phyloP scores from a whole-genome alignment of 331 rosid genomes.

The Malus hybrid region DNA sequence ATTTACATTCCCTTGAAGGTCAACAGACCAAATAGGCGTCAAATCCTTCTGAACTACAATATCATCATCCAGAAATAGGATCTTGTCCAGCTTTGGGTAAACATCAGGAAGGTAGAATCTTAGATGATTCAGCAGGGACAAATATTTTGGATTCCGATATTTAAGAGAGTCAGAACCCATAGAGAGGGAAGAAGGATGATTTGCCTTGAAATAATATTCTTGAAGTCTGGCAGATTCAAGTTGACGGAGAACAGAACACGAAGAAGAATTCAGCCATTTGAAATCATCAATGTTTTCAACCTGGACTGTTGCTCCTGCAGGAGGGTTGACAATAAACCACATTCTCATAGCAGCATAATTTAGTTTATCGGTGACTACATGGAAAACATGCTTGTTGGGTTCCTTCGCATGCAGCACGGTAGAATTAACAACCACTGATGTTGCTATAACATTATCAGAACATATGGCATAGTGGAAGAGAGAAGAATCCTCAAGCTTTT shows the following conservation, averaged over 20 bases:
- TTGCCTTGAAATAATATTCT: constrained; percentile 93
- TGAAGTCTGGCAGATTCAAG: constrained; percentile 86
- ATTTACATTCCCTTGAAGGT: constrained; percentile 84
- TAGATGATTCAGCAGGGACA: constrained; percentile 89
- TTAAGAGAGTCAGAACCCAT: constrained; percentile 77
- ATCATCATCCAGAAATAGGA: constrained; percentile 92
- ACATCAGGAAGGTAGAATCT: constrained; percentile 95
- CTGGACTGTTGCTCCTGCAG: constrained; percentile 59
- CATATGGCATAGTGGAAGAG: constrained; percentile 88
- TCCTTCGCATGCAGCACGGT: constrained; percentile 76
- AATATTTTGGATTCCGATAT: constrained; percentile 89
- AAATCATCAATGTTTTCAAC: constrained; percentile 87
- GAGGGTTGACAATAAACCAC: constrained; percentile 91
- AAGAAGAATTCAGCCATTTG: constrained; percentile 94
- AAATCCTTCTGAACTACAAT: constrained; percentile 94
- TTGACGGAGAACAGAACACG: constrained; percentile 91
- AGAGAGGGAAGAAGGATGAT: constrained; percentile 81
- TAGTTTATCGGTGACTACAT: constrained; percentile 83
- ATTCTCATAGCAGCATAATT: constrained; percentile 85
- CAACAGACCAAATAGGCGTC: constrained; percentile 79
- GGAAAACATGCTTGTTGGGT: constrained; percentile 86
- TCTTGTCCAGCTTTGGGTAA: constrained; percentile 84
- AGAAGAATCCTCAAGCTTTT: constrained; percentile 71
- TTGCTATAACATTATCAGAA: constrained; percentile 88
- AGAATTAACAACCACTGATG: constrained; percentile 94